These are phyloP conservation scores for Leccinum uliginosum DNA, from an alignment of 768 basidiomycete genomes.

Conservation along the genomic window DNA sequence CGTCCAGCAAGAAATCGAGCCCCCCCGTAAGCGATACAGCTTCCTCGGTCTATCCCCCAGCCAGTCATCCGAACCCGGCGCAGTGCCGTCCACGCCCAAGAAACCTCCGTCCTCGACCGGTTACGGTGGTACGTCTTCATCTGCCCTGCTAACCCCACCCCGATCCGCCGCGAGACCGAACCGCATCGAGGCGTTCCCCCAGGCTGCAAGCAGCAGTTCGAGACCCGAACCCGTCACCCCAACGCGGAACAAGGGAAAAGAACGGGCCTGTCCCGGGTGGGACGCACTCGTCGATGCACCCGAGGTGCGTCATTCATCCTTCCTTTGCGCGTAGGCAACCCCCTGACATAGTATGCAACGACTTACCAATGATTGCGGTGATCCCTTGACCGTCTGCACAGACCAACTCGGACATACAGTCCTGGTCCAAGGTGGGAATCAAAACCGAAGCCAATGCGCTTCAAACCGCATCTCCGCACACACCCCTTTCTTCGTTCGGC, in stretches of 20 bases:
- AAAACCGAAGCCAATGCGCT: background rate
- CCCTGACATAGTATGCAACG: constrained; percentile 4
- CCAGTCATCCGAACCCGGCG: constrained; percentile 6
- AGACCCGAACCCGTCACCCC: constrained; percentile 17
- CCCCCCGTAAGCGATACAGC: constrained; percentile 6
- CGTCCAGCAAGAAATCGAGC: background rate
- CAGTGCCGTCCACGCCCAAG: constrained; percentile 16
- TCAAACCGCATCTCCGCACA: background rate
- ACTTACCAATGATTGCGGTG: background rate
- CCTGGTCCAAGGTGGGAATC: background rate
- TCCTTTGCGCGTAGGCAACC: background rate
- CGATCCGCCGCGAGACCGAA: constrained; percentile 6
- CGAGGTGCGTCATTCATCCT: constrained; percentile 3
- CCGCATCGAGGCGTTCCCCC: background rate
- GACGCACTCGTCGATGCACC: constrained; percentile 1
- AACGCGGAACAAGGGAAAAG: constrained; percentile 25
- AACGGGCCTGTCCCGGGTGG: constrained; percentile 3
- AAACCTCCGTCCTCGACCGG: constrained; percentile 1
- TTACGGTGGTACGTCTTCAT: background rate
- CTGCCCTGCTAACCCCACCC: constrained; percentile 21
- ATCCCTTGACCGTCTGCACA: constrained; percentile 9
- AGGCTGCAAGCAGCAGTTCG: background rate
- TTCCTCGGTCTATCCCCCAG: constrained; percentile 19
- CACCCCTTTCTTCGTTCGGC: background rate
- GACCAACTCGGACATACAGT: background rate